A percentile compares a stretch with the other conserved stretches of the same genome.
Evolutionary conservation across 1,284 basidiomycete species (phyloP).

Genomic region (Rhodotorula sp.): DNA sequence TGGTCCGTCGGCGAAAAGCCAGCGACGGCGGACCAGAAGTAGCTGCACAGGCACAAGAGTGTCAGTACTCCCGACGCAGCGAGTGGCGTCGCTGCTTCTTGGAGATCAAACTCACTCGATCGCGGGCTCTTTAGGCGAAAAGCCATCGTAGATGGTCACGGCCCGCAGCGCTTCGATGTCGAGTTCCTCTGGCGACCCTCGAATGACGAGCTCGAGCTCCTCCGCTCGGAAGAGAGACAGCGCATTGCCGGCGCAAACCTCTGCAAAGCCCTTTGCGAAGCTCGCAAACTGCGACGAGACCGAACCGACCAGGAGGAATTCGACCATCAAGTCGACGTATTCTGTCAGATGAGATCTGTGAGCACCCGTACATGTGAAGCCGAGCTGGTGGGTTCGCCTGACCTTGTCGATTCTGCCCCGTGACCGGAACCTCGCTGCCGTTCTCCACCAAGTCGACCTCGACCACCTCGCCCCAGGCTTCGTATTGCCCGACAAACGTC

Average conservation of each 20-base stretch:
- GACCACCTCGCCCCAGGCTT: constrained; percentile 41
- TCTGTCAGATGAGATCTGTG: background rate
- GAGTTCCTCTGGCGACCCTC: constrained; percentile 40
- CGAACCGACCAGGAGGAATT: constrained; percentile 34
- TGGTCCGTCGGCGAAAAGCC: constrained; percentile 22
- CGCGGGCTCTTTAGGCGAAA: constrained; percentile 26
- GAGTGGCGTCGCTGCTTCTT: background rate
- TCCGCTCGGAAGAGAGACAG: constrained; percentile 42
- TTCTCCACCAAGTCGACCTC: constrained; percentile 38
- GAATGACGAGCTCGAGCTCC: constrained; percentile 45
- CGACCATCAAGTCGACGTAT: constrained; percentile 19
- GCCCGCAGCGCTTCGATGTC: constrained; percentile 39
- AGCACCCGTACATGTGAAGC: background rate
- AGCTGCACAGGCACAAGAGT: constrained; percentile 1
- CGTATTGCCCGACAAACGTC: constrained; percentile 42
- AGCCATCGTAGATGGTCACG: constrained; percentile 41
- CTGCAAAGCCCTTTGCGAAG: constrained; percentile 43
- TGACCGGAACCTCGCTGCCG: constrained; percentile 38
- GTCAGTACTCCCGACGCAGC: background rate
- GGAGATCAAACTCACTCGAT: constrained; percentile 27
- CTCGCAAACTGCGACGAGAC: constrained; percentile 40
- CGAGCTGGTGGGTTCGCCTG: background rate
- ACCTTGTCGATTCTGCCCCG: constrained; percentile 40
- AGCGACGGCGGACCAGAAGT: constrained; percentile 42
- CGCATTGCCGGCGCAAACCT: constrained; percentile 43